Conservation (phyloP, 345 rosid species). For the Psidium friedrichsthalianum region DNA sequence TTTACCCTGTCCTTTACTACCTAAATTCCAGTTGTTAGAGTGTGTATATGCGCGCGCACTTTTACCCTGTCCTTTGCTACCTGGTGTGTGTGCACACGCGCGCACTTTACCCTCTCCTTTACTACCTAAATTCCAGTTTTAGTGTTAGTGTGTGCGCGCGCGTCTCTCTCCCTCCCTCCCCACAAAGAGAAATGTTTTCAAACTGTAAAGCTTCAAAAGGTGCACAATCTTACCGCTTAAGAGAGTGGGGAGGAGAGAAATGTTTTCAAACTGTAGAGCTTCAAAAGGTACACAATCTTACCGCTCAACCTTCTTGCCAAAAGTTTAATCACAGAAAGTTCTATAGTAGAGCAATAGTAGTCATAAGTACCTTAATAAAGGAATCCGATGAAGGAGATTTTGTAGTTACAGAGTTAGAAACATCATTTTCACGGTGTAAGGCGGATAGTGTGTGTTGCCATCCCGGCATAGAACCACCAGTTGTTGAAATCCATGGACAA, state of each 20-base stretch:
- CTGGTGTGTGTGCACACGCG: too few species aligned
- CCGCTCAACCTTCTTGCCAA: not conserved
- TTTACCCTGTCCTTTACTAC: not conserved
- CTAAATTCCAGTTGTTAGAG: not conserved
- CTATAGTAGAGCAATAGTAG: not conserved
- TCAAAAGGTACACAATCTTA: not conserved
- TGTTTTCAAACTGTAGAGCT: not conserved
- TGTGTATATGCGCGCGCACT: too few species aligned
- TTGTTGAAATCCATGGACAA: constrained; percentile 87
- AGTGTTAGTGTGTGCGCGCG: too few species aligned
- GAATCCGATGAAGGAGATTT: constrained; percentile 23
- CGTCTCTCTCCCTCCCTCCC: too few species aligned
- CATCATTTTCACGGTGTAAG: constrained; percentile 38
- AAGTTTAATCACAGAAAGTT: not conserved
- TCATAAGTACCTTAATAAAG: constrained; percentile 43
- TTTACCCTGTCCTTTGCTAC: too few species aligned
- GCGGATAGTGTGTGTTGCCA: constrained; percentile 82
- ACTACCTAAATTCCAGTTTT: too few species aligned
- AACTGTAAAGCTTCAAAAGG: too few species aligned
- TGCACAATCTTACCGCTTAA: too few species aligned
- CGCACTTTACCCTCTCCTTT: too few species aligned
- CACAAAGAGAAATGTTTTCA: too few species aligned
- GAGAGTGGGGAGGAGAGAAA: not conserved
- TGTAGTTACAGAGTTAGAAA: constrained; percentile 23
- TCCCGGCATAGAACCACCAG: constrained; percentile 47